These are phyloP conservation scores for Myxozyma geophila DNA, from an alignment of 805 yeast genomes.

Conservation along the genomic window DNA sequence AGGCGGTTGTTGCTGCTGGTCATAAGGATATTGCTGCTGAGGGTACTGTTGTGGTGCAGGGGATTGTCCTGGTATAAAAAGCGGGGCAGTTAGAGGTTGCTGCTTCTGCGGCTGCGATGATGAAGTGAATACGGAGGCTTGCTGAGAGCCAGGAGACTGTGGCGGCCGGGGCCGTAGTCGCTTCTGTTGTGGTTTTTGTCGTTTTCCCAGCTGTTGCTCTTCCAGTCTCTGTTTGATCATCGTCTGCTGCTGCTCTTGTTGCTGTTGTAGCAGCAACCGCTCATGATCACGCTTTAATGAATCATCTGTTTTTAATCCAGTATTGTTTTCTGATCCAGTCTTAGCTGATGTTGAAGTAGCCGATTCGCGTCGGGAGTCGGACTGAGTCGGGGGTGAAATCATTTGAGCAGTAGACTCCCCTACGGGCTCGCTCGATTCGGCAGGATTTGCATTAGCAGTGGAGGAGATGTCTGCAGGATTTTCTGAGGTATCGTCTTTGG, in stretches of 20 bases:
- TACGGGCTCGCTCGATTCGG: background rate
- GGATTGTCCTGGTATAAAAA: conserved; percentile 3
- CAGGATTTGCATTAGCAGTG: background rate
- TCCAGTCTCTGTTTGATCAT: conserved; percentile 6
- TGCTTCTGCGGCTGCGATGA: conserved; percentile 9
- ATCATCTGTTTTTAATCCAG: background rate
- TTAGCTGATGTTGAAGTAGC: background rate
- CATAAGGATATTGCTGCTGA: conserved; percentile 1
- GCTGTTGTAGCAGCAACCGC: conserved; percentile 3
- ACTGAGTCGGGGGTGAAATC: conserved; percentile 1
- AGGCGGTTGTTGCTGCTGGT: conserved; percentile 5
- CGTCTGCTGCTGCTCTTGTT: conserved; percentile 15
- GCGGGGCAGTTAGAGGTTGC: background rate
- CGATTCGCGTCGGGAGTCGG: conserved; percentile 6
- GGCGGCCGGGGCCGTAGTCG: background rate
- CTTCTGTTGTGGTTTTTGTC: background rate
- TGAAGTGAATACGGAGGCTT: background rate
- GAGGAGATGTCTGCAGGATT: background rate
- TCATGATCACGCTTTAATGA: conserved; percentile 3
- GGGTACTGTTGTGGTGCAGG: background rate
- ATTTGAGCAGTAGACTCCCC: background rate
- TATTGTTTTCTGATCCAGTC: background rate
- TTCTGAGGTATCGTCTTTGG: background rate
- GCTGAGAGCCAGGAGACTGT: conserved; percentile 2
- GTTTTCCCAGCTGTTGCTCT: conserved; percentile 10